phyloP scores from a whole-genome alignment of 1,284 basidiomycete species.

The Neotropicomus parvogracilis region DNA sequence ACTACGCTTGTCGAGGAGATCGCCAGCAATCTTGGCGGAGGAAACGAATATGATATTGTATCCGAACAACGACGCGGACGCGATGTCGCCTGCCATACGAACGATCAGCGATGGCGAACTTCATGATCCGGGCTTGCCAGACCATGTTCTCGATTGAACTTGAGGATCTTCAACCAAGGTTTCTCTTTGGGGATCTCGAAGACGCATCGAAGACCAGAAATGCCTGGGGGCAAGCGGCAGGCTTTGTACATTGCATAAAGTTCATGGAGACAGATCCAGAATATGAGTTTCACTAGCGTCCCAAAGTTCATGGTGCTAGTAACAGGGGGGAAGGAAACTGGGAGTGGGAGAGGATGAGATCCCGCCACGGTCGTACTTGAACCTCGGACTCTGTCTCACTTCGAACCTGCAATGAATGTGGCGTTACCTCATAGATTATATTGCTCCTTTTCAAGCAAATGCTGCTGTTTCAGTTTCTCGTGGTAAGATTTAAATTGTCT shows the following conservation, averaged over 20 bases:
- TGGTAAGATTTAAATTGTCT: too few relatives aligned
- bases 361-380: too few relatives aligned
- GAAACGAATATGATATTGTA: constrained; percentile 11
- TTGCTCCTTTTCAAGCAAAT: too few relatives aligned
- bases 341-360: too few relatives aligned
- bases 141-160: constrained; percentile 11
- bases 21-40: constrained; percentile 14
- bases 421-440: too few relatives aligned
- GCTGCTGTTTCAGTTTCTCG: too few relatives aligned
- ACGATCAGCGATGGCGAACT: background rate
- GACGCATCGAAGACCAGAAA: constrained; percentile 4
- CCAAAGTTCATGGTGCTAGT: background rate
- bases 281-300: background rate
- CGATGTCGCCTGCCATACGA: constrained; percentile 11
- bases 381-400: too few relatives aligned
- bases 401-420: too few relatives aligned
- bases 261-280: background rate
- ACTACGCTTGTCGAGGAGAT: constrained; percentile 20
- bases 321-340: background rate
- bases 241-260: constrained; percentile 1
- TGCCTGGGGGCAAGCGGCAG: constrained; percentile 1
- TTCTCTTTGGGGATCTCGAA: constrained; percentile 4
- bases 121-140: background rate
- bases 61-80: constrained; percentile 7
- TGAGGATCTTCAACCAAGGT: constrained; percentile 6